A percentile compares a stretch with the other conserved stretches of the same genome.
Conservation (phyloP, 2,329 filamentous ascomycete genomes). For the Rhinocladiella similis region DNA sequence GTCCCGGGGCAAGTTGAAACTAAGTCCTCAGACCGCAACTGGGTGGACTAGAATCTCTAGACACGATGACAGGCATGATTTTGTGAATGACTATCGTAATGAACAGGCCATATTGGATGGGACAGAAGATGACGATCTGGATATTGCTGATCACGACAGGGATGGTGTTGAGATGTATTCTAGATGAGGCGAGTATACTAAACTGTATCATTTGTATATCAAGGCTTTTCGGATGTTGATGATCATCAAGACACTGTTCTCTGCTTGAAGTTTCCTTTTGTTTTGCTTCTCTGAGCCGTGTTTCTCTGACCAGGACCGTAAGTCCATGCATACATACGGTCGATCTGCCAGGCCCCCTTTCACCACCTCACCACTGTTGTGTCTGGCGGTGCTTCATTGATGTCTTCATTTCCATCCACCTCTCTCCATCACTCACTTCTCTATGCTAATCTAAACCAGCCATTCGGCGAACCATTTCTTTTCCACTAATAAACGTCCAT, state of each 20-base stretch:
- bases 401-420: not conserved
- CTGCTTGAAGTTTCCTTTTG: not conserved
- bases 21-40: slow-evolving; percentile 34
- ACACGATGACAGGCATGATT: slow-evolving; percentile 15
- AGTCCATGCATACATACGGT: no score
- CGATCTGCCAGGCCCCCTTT: not conserved
- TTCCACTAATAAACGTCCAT: not conserved
- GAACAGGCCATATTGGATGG: slow-evolving; percentile 31
- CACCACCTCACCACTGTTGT: not conserved
- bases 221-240: not conserved
- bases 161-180: slow-evolving; percentile 26
- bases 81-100: slow-evolving; percentile 30
- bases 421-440: not conserved
- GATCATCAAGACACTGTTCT: not conserved
- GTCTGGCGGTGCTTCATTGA: not conserved
- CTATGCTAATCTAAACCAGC: no score
- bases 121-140: slow-evolving; percentile 21
- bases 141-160: slow-evolving; percentile 19
- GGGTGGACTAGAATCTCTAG: slow-evolving; percentile 25
- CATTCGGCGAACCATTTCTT: slow-evolving; percentile 4
- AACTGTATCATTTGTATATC: not conserved
- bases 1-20: slow-evolving; percentile 59
- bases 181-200: slow-evolving; percentile 13
- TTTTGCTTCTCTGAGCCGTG: not conserved
- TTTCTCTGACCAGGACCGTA: no score